Evolutionary conservation across 2,329 filamentous ascomycete species (phyloP).

Genomic region (Exophiala mesophila): DNA sequence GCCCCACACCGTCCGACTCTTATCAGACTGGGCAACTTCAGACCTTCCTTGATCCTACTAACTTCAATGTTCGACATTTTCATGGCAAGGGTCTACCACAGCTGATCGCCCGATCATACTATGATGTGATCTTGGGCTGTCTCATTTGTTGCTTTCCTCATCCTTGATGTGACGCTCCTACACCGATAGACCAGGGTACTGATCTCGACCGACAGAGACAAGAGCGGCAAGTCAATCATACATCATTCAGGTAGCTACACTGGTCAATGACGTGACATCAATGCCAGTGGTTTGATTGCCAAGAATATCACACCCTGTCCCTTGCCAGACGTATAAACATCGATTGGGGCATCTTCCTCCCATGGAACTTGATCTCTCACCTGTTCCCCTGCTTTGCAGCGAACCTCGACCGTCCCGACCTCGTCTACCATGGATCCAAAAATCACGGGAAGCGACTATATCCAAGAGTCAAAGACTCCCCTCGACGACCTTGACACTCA

Average conservation of each 20-base stretch:
- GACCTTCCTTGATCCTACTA: no score
- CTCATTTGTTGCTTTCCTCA: no score
- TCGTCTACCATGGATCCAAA: slow-evolving; percentile 1
- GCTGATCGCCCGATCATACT: not conserved
- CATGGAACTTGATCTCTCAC: not conserved
- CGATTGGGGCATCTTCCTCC: not conserved
- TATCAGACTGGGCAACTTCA: no score
- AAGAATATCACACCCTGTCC: not conserved
- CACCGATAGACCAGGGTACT: no score
- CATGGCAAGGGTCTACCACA: not conserved
- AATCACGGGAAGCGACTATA: not conserved
- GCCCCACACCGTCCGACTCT: no score
- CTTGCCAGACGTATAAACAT: no score
- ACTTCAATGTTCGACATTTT: no score
- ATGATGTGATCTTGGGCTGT: not conserved
- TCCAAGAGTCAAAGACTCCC: not conserved
- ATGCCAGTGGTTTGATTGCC: not conserved
- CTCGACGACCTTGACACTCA: not conserved
- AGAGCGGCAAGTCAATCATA: not conserved
- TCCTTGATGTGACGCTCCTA: no score
- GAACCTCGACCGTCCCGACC: not conserved
- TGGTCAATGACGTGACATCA: not conserved
- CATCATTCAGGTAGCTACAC: not conserved
- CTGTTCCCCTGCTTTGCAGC: not conserved
- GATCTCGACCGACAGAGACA: not conserved